A percentile compares a stretch with the other conserved stretches of the same genome.
Conservation (phyloP, 169 alveolate genomes). For the Plasmodium relictum region DNA sequence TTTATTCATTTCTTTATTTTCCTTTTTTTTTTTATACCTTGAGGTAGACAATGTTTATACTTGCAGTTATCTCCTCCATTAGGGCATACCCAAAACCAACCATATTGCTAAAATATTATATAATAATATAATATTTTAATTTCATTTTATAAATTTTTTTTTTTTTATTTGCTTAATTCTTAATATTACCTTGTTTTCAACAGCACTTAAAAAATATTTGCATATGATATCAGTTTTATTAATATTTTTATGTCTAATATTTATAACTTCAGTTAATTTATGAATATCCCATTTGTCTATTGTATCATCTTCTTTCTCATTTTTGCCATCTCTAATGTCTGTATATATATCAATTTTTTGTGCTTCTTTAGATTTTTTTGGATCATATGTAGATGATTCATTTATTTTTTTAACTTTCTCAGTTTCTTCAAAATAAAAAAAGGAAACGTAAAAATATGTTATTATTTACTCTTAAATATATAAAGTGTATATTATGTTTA, state of each 20-base stretch:
- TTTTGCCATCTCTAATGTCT: constrained; percentile 94
- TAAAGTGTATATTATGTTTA: background rate
- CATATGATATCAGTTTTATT: constrained; percentile 95
- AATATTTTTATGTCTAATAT: constrained; percentile 84
- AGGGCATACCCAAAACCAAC: constrained; percentile 99
- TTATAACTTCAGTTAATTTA: constrained; percentile 85
- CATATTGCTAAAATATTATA: constrained; percentile 88
- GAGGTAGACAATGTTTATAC: constrained; percentile 98
- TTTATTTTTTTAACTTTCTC: constrained; percentile 89
- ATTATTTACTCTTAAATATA: background rate
- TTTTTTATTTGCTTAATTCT: background rate
- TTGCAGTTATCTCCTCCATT: constrained; percentile 98
- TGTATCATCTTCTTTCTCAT: constrained; percentile 83
- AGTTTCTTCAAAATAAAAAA: constrained; percentile 79
- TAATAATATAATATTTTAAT: background rate
- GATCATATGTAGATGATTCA: constrained; percentile 84
- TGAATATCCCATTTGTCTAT: constrained; percentile 84
- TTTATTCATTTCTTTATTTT: constrained; percentile 69
- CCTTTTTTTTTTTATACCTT: constrained; percentile 90
- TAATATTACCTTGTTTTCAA: constrained; percentile 90
- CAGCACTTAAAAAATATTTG: constrained; percentile 96
- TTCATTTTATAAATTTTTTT: background rate
- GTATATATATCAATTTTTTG: constrained; percentile 95
- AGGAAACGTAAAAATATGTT: background rate
- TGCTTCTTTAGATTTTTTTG: constrained; percentile 87